Conservation (phyloP, 73 alveolate genomes). For the Tetrahymena malaccensis region DNA sequence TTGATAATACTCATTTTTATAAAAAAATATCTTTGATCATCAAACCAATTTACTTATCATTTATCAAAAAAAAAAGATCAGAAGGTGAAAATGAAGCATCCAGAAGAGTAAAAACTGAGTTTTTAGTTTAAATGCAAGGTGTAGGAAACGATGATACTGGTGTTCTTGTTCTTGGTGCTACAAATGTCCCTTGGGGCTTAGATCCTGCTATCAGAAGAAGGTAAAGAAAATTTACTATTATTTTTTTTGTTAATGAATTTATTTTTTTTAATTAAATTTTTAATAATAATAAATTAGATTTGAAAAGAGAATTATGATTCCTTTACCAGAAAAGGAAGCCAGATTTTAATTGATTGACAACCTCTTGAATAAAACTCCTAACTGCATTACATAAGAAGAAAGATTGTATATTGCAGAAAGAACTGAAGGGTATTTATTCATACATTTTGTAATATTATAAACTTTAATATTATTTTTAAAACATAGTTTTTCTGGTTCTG, state of each 20-base stretch:
- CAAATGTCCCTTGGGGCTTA: constrained; percentile 70
- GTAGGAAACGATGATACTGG: constrained; percentile 35
- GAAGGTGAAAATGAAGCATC: constrained; percentile 72
- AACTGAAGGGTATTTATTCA: background rate
- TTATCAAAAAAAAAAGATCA: constrained; percentile 7
- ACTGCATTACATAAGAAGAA: background rate
- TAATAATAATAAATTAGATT: constrained; percentile 8
- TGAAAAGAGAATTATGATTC: constrained; percentile 46
- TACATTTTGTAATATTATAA: background rate
- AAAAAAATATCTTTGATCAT: no score
- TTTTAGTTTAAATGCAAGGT: constrained; percentile 91
- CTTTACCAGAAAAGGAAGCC: constrained; percentile 23
- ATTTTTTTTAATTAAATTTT: background rate
- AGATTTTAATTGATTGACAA: background rate
- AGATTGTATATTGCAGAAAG: background rate
- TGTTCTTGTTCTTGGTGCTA: constrained; percentile 66
- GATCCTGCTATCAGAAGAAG: constrained; percentile 79
- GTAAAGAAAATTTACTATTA: background rate
- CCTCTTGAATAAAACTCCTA: background rate
- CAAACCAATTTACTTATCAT: background rate
- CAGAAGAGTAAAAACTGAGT: constrained; percentile 81
- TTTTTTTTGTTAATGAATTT: no score
- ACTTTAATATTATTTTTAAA: background rate
- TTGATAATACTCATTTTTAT: no score
- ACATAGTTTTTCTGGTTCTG: background rate